Conservation (phyloP, 108 stramenopile genomes). For the Poteriospumella lacustris region DNA sequence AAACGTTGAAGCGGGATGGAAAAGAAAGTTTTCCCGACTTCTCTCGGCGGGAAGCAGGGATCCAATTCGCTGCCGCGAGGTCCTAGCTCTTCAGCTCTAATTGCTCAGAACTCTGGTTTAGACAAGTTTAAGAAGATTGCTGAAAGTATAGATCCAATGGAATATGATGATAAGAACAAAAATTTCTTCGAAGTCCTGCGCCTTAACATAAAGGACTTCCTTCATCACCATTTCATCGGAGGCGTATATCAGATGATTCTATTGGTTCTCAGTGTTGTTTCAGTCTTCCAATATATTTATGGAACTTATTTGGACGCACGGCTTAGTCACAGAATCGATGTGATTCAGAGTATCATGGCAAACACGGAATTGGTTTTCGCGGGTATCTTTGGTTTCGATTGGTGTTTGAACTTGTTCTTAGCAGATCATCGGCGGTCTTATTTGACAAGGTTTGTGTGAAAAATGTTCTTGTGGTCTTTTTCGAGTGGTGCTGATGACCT, state of each 20-base stretch:
- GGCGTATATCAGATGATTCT: not conserved
- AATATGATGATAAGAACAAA: not conserved
- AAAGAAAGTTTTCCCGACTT: no score
- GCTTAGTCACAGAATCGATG: no score
- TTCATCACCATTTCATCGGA: not conserved
- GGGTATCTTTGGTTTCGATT: not conserved
- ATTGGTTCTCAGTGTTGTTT: constrained; percentile 1
- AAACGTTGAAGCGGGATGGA: no score
- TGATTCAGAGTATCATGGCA: not conserved
- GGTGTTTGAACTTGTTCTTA: not conserved
- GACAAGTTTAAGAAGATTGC: no score
- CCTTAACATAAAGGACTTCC: not conserved
- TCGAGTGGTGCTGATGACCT: not conserved
- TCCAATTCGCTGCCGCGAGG: no score
- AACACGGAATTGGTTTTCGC: not conserved
- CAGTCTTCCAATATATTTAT: constrained; percentile 3
- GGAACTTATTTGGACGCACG: constrained; percentile 12
- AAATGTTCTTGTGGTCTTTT: not conserved
- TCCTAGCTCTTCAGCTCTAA: no score
- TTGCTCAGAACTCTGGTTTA: no score
- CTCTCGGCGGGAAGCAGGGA: no score
- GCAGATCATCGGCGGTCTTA: not conserved
- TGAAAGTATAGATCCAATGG: no score
- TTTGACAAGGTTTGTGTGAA: constrained; percentile 16
- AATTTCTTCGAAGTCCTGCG: not conserved